Base-by-base conservation (phyloP, 148 eudicot species). In the Cornus florida region DNA sequence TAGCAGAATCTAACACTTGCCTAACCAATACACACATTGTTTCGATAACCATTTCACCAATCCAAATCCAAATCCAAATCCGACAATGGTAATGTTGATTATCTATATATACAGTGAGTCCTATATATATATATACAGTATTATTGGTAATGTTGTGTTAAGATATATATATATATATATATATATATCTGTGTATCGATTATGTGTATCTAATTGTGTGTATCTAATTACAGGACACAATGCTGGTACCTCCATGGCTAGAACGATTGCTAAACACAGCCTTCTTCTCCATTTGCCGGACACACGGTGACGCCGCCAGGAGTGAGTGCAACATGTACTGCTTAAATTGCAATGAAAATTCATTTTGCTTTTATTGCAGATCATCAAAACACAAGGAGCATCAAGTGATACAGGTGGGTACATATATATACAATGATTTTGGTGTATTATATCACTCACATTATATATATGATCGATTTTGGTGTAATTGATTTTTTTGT, bases 311-410 rank as follows among this genome's bases (percentile, higher is more conserved):
- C 39, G 94, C 94, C 0, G 91, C 98, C 11, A 76, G 97, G 70
- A 93, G 96, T 28, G 98, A 95, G 77, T 95, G 95, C 71, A 95
- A 95, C 43, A 95, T 95, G 98, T 95, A 80, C 60, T 95, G 98
- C 80, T 79, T 95, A 64, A 97, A 93, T 71, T 95, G 98, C 81
- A 87, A 87, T 78, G 82, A 67, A 5, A 81, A 77, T 46, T 89
- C 98, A 23, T 95, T 95, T 64, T 95, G 98, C 85, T 93, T 87
- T 84, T 95, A 93, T 70, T 95, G 98, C 73, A 83, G 94, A 43
- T 93, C 95, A 9, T 89, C 98, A 1, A 80, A 81, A 20, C 98
- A 95, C 75, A 88, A 87, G 86, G 95, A 95, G 82, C 98, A 95
- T 82, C 94, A 86, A 80, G 98, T 93, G 3, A 91, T 95, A 77